Evolutionary conservation across 257 asterid genomes (phyloP).

Genomic region (Penstemon davidsonii): DNA sequence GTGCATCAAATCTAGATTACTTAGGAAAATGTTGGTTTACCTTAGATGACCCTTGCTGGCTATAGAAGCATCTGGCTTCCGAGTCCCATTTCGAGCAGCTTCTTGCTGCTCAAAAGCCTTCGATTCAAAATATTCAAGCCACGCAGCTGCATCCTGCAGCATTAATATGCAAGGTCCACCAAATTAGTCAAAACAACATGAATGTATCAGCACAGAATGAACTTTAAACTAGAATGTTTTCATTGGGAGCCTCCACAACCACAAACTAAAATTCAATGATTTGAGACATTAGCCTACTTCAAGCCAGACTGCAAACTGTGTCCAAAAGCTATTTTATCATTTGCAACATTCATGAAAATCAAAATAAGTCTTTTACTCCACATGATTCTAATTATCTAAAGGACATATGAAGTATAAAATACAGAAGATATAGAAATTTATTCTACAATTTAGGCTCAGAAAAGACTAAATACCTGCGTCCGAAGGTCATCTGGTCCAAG

Average conservation of each 20-base stretch:
- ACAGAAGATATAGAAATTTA: slow-evolving; percentile 22
- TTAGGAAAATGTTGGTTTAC: slow-evolving; percentile 34
- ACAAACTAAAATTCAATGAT: slow-evolving; percentile 4
- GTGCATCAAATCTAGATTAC: slow-evolving; percentile 15
- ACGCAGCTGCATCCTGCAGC: slow-evolving; percentile 92
- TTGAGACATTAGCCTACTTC: slow-evolving; percentile 1
- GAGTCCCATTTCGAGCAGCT: slow-evolving; percentile 90
- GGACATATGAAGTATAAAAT: slow-evolving; percentile 20
- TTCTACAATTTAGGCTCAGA: slow-evolving; percentile 17
- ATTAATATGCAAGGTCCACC: slow-evolving; percentile 18
- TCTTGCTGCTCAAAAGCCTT: slow-evolving; percentile 96
- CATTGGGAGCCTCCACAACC: slow-evolving; percentile 6
- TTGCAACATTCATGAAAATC: background rate
- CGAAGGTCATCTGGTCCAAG: slow-evolving; percentile 94
- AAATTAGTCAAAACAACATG: slow-evolving; percentile 19
- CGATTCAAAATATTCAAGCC: slow-evolving; percentile 95
- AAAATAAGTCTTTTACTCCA: background rate
- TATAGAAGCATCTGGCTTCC: slow-evolving; percentile 87
- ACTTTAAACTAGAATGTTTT: slow-evolving; percentile 20
- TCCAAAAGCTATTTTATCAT: slow-evolving; percentile 8
- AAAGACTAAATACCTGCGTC: slow-evolving; percentile 63
- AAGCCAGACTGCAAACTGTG: slow-evolving; percentile 6
- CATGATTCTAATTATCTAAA: slow-evolving; percentile 10
- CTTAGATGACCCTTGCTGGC: slow-evolving; percentile 97
- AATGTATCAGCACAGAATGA: slow-evolving; percentile 6